Base-by-base conservation (phyloP, 2,329 filamentous ascomycete genomes). In the Arthroderma sp. region DNA sequence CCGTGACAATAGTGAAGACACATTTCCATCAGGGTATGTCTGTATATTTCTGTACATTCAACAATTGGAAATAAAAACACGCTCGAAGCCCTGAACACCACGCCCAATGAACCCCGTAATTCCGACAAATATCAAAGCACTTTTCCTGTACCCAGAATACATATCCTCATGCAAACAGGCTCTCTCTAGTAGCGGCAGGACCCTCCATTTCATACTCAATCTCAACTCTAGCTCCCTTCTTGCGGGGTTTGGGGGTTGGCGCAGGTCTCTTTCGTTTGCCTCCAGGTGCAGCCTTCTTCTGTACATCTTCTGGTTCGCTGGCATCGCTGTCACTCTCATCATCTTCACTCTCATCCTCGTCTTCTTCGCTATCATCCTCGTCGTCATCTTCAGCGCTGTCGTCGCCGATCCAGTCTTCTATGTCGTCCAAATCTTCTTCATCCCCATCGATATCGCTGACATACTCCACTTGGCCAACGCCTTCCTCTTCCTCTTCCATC, bases 391-490 rank as follows among this genome's bases (percentile, higher is more conserved):
- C 72, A 1, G 64, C 71, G 48, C 74, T 77, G 47, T 75, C 83
- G 49, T 79, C 85, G 54, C 81, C 87, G 41, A 95, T 72, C 89
- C 89, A 96, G 59, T 96, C 89, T 64, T 96, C 85, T 44, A 96
- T 94, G 61, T 96, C 89, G 64, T 95, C 85, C 42, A 96, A 76
- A 58, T 87, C 83, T 43, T 75, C 78, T 15, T 85, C 68, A 53
- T 77, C 75, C 49, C 75, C 86, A 39, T 88, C 88, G 46, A 94
- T 68, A 61, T 95, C 91, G 58, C 84, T 89, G 47, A 96, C 85
- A 57, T 95, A 96, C 69, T 96, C 87, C 39, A 96, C 83, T 48
- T 83, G 76, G 38, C 79, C 83, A 47, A 81, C 80, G 43, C 78
- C 81, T 38, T 81, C 76, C 53, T 84, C 81, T 50, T 79, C 75